phyloP scores from a whole-genome alignment of 2,329 filamentous ascomycete genomes.

The Botrytis byssoidea region DNA sequence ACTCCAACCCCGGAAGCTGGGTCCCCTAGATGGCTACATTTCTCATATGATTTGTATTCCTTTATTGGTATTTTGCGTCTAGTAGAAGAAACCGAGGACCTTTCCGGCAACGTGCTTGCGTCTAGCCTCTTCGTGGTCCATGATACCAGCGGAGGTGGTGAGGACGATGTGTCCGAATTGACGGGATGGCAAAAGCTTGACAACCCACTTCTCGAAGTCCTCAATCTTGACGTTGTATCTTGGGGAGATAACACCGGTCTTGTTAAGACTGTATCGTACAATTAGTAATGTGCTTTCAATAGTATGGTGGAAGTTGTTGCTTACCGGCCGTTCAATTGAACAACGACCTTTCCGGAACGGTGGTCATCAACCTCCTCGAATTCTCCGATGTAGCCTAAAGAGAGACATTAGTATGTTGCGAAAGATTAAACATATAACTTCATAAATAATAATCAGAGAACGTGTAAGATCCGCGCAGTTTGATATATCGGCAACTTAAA shows the following conservation, averaged over 20 bases:
- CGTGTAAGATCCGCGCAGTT: constrained; percentile 93
- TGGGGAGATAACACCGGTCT: constrained; percentile 98
- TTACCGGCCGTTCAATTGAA: constrained; percentile 94
- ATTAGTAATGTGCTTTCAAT: not conserved
- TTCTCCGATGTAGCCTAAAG: constrained; percentile 92
- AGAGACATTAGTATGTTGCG: constrained; percentile 74
- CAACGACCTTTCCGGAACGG: constrained; percentile 99
- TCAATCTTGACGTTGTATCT: constrained; percentile 98
- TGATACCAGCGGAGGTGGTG: constrained; percentile 98
- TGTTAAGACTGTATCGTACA: constrained; percentile 68
- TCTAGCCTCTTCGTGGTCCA: constrained; percentile 99
- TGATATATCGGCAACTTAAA: constrained; percentile 99
- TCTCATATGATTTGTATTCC: constrained; percentile 38
- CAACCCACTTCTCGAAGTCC: constrained; percentile 99
- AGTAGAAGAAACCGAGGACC: constrained; percentile 99
- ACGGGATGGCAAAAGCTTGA: constrained; percentile 98
- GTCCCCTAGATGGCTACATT: constrained; percentile 35
- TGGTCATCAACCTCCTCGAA: constrained; percentile 99
- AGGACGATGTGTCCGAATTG: constrained; percentile 99
- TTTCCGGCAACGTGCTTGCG: constrained; percentile 99
- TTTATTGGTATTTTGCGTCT: constrained; percentile 42
- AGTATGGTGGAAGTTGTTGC: constrained; percentile 16
- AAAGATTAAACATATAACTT: constrained; percentile 91
- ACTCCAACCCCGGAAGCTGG: constrained; percentile 25
- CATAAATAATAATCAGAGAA: constrained; percentile 73